Percentiles rank a stretch among this genome's conserved stretches.
Conservation (phyloP, 2,329 filamentous ascomycete species). For the Neoscytalidium dimidiatum region DNA sequence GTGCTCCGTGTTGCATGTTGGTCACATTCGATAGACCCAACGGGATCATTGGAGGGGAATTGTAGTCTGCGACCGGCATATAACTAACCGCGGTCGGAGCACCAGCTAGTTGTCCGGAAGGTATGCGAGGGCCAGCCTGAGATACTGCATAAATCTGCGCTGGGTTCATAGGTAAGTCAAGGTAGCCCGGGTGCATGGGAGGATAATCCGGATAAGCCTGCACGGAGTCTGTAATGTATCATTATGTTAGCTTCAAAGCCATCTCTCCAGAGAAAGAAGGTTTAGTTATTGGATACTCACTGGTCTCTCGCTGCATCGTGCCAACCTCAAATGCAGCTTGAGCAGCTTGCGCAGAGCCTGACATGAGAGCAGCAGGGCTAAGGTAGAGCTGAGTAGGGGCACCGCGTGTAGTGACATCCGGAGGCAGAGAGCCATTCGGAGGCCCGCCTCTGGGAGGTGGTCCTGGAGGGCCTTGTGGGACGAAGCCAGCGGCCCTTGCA, state of each 20-base stretch:
- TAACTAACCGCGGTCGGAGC: neutral
- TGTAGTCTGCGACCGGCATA: neutral
- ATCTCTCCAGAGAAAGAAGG: neutral
- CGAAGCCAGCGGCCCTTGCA: neutral
- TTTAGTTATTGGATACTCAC: neutral
- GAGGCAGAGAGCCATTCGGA: neutral
- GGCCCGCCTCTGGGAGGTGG: neutral
- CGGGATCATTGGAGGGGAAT: neutral
- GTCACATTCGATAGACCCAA: neutral
- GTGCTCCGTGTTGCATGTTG: neutral
- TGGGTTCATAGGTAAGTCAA: neutral
- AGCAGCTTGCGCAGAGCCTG: neutral
- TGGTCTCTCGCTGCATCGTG: neutral
- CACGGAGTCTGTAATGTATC: neutral
- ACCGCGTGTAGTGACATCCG: neutral
- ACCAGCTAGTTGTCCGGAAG: neutral
- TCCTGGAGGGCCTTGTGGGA: neutral
- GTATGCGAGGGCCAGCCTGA: constrained; percentile 1
- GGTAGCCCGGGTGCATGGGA: neutral
- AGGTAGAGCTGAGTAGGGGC: neutral
- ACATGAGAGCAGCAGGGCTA: neutral
- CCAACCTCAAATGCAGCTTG: neutral
- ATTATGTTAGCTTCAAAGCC: neutral
- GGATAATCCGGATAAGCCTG: neutral
- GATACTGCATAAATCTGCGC: neutral